A percentile compares a stretch with the other conserved stretches of the same genome.
Conservation (phyloP, 2,329 filamentous ascomycete genomes). For the Xylaria sp. region DNA sequence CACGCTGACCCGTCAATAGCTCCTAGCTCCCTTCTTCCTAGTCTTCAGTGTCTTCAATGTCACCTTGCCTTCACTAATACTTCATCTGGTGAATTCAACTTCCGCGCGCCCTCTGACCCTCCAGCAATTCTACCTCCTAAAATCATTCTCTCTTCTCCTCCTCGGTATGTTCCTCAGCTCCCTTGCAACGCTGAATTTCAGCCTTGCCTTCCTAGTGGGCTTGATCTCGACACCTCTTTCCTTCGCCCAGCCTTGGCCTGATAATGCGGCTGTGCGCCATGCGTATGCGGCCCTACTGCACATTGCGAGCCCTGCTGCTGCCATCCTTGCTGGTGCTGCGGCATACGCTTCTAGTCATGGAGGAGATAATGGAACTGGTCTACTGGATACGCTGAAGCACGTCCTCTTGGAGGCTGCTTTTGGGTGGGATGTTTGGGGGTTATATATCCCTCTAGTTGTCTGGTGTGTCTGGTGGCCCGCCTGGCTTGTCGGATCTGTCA, state of each 20-base stretch:
- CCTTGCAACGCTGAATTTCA: conserved; percentile 96
- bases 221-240: conserved; percentile 80
- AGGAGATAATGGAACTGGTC: neutral
- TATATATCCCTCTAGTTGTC: conserved; percentile 89
- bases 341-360: conserved; percentile 50
- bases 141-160: conserved; percentile 91
- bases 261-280: conserved; percentile 53
- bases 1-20: conserved; percentile 54
- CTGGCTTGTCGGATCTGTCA: conserved; percentile 76
- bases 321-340: conserved; percentile 62
- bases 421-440: conserved; percentile 88
- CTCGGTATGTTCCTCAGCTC: conserved; percentile 92
- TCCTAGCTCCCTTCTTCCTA: conserved; percentile 69
- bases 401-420: conserved; percentile 80
- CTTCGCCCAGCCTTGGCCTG: conserved; percentile 70
- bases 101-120: conserved; percentile 58
- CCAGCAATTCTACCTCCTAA: conserved; percentile 82
- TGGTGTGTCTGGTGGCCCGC: conserved; percentile 97
- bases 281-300: conserved; percentile 65
- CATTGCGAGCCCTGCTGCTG: conserved; percentile 68
- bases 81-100: conserved; percentile 61
- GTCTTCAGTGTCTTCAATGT: conserved; percentile 66
- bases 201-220: conserved; percentile 85
- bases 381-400: conserved; percentile 56
- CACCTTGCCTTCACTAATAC: conserved; percentile 67